Evolutionary conservation across 1,284 basidiomycete species (phyloP), one percentile per base, ranked within the genome.

Genomic region (Sparassis latifolia): DNA sequence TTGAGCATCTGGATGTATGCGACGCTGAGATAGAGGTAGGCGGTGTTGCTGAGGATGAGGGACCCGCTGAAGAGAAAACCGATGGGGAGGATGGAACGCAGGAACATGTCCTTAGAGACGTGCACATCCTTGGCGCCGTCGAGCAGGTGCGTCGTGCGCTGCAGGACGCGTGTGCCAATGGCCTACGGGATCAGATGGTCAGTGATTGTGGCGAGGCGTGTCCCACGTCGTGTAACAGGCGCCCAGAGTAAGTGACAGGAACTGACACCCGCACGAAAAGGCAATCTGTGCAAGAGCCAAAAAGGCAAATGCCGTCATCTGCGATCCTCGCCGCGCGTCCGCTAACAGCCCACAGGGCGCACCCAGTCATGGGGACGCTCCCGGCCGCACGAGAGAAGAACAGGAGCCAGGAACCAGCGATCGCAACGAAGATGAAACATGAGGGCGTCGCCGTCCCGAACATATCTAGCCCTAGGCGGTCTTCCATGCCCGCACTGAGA

Each of bases 1-100:
- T 97, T 97, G 73, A 97, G 86, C 95, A 98, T 98, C 68, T 97
- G 95, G 59, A 97, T 97, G 71, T 95, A 97, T 1, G 90, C 84
- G 32, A 97, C 91, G 55, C 83, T 87, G 50, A 98, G 82, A 55
- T 92, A 86, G 35, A 97, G 84, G 68, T 97, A 97, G 10, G 95
- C 93, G 50, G 91, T 94, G 74, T 97, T 97, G 70, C 86, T 90
- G 51, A 96, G 77, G 61, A 97, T 93, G 53, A 97, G 82, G 56
- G 87, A 92, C 29, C 85, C 93, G 27, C 89, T 91, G 77, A 98
- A 97, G 55, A 98, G 82, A 37, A 93, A 65, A 31, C 94, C 94
- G 57, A 98, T 96, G 42, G 95, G 95, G 6, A 97, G 78, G 59
- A 98, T 97, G 44, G 92, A 93, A 57, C 82, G 81, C 40, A 92